Base-by-base conservation (phyloP, 2,329 filamentous ascomycete genomes). In the Alternaria metachromatica region DNA sequence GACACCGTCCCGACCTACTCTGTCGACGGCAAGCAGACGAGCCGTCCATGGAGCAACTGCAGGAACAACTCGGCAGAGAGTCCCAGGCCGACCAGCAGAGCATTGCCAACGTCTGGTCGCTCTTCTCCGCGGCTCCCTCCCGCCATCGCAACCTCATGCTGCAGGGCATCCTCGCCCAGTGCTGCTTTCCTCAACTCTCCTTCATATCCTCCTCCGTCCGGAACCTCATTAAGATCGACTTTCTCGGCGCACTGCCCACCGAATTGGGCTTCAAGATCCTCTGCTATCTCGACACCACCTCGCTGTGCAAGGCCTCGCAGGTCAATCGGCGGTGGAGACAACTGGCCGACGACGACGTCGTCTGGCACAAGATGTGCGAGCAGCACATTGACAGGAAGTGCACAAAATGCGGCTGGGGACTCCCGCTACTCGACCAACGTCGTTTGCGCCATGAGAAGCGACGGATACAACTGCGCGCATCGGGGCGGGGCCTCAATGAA, bases 361-460 rank as follows among this genome's bases (percentile, higher is more conserved):
- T 99, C 5, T 99, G 96, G 96, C 92, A 97, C 77, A 92, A 91
- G 68, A 97, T 98, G 94, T 99, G 96, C 78, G 94, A 97, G 80
- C 95, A 98, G 77, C 94, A 97, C 79, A 96, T 97, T 72, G 93
- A 96, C 78, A 86, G 93, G 64, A 97, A 97, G 78, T 97, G 94
- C 80, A 94, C 90, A 63, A 97, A 96, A 77, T 99, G 96, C 77
- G 95, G 96, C 23, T 98, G 94, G 93, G 96, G 96, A 3, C 81
- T 99, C 64, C 96, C 96, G 15, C 82, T 97, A 60, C 83, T 99
- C 55, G 96, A 99, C 76, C 88, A 93, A 72, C 97, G 97, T 81
- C 88, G 92, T 73, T 82, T 99, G 67, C 88, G 92, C 69, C 94
- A 93, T 66, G 94, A 95, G 80, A 97, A 93, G 80, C 89, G 92